phyloP scores from a whole-genome alignment of 2,329 filamentous ascomycete species.

The Paramyrothecium sp. region DNA sequence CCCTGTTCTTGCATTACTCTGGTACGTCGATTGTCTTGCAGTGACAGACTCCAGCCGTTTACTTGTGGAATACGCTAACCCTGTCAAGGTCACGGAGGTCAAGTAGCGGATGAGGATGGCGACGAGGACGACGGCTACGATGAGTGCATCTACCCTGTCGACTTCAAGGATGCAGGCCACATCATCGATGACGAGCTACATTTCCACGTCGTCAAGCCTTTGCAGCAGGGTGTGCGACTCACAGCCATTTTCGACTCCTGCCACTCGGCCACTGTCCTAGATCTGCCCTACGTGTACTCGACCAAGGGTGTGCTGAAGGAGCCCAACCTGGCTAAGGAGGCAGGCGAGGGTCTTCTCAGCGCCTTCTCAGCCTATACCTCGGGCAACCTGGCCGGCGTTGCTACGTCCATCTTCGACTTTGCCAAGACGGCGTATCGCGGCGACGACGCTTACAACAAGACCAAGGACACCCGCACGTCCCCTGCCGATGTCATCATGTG shows the following conservation, averaged over 20 bases:
- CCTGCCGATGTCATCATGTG: conserved; percentile 97
- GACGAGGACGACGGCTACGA: conserved; percentile 78
- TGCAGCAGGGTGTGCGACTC: conserved; percentile 80
- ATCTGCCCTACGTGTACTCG: conserved; percentile 77
- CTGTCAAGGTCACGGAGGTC: conserved; percentile 67
- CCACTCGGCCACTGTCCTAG: conserved; percentile 75
- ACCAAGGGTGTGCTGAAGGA: conserved; percentile 80
- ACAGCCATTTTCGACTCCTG: conserved; percentile 82
- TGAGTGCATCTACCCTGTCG: conserved; percentile 77
- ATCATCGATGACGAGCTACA: conserved; percentile 81
- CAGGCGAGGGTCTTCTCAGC: conserved; percentile 68
- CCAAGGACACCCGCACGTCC: conserved; percentile 85
- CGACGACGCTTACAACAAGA: conserved; percentile 75
- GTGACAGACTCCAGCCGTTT: neutral
- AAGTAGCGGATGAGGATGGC: conserved; percentile 70
- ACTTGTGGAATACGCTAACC: conserved; percentile 5
- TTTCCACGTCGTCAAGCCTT: conserved; percentile 70
- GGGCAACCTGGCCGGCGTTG: conserved; percentile 81
- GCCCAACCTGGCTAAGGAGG: conserved; percentile 78
- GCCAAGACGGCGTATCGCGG: conserved; percentile 85
- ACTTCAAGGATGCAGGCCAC: conserved; percentile 67
- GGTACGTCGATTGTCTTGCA: conserved; percentile 37
- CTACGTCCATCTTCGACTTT: conserved; percentile 75
- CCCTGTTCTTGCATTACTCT: conserved; percentile 76
- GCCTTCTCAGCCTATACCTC: conserved; percentile 77